Evolutionary conservation across 2,329 filamentous ascomycete genomes (phyloP), one percentile per base, ranked within the genome.

Genomic region (Onygenales sp.): DNA sequence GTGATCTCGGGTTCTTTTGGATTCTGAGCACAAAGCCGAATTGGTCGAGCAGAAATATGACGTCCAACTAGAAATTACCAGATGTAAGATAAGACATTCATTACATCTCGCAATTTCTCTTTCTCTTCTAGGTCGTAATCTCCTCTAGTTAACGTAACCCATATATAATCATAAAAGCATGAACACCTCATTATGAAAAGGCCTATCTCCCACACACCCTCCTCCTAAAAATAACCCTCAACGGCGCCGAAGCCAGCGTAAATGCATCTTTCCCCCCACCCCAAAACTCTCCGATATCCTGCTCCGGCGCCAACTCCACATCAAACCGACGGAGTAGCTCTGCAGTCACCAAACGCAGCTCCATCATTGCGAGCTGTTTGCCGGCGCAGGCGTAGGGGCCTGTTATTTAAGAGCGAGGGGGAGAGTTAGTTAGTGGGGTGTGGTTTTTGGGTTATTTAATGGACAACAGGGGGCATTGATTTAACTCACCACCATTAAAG

Each of bases 341-440:
- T 2, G 61, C 57, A 1, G 64, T 55, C 31, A 65, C 60, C 10
- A 59, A 53, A 5, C 64, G 52, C 35, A 65, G 49, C 36, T 65
- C 62, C 58, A 62, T 63, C 52, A 64, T 52, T 2, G 63, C 64
- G 7, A 66, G 51, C 8, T 55, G 50, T 44, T 60, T 59, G 1
- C 64, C 64, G 1, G 58, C 51, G 48, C 62, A 66, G 6, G 58
- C 58, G 32, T 62, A 61, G 13, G 57, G 33, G 21, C 61, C 61
- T 52, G 33, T 53, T 35, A 45, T 39, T 39, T 39, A 17, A 17
- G 17, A 17, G 17, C 17, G 17, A 17, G 17, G 17, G 17, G 17
- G 17, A 17, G 17, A 17, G 17, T 17, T 17, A 10, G 46, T 41
- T 27, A 17, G n/a, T 7, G 8, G 13, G 11, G 31, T 13, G 17